Evolutionary conservation across 2,329 filamentous ascomycete genomes (phyloP).

Genomic region (Colletotrichum godetiae): DNA sequence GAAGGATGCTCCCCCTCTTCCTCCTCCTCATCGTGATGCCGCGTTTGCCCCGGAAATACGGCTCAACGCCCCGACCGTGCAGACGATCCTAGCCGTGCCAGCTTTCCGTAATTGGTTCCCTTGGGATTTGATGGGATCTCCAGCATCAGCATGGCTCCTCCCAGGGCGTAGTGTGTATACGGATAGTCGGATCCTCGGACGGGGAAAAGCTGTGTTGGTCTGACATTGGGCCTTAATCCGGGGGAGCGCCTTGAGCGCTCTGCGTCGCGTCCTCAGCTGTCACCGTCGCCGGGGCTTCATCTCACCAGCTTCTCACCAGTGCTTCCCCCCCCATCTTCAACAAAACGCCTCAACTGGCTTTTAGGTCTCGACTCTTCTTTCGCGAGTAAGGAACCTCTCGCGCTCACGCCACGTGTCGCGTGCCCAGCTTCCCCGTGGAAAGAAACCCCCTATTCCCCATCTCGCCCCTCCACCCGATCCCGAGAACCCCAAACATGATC

Average conservation of each 20-base stretch:
- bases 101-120: not conserved
- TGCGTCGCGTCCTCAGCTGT: not conserved
- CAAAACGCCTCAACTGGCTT: not conserved
- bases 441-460: constrained; percentile 92
- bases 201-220: not conserved
- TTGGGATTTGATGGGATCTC: not conserved
- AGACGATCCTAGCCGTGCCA: not conserved
- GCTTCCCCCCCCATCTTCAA: not conserved
- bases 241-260: not conserved
- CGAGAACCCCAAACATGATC: constrained; percentile 81
- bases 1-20: not conserved
- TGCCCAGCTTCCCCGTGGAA: constrained; percentile 84
- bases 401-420: constrained; percentile 49
- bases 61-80: not conserved
- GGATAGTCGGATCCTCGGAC: not conserved
- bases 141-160: not conserved
- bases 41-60: not conserved
- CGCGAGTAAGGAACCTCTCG: not conserved
- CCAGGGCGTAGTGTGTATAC: not conserved
- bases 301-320: not conserved
- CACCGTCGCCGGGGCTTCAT: not conserved
- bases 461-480: constrained; percentile 87
- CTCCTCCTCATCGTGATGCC: not conserved
- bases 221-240: not conserved
- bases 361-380: not conserved